These are phyloP conservation scores for Cyclotella cryptica DNA, from an alignment of 108 stramenopile genomes.

Conservation along the genomic window DNA sequence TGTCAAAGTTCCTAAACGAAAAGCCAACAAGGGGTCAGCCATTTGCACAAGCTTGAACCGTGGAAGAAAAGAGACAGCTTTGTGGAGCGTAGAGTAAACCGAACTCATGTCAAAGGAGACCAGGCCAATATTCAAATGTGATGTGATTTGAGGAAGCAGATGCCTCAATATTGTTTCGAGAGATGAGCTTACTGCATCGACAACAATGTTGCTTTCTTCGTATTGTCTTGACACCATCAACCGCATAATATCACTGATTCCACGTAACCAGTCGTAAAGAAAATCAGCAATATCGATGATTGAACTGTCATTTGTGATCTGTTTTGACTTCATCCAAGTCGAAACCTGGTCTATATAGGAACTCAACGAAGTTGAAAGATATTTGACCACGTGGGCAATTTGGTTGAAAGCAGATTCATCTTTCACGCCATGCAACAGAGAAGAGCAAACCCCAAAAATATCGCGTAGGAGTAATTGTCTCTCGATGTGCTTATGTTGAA, in stretches of 20 bases:
- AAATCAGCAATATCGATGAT: conserved; percentile 24
- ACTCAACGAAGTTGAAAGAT: conserved; percentile 28
- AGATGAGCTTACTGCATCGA: conserved; percentile 12
- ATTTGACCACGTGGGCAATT: conserved; percentile 25
- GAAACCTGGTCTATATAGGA: conserved; percentile 31
- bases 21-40: conserved; percentile 20
- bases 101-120: conserved; percentile 28
- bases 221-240: background rate
- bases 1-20: conserved; percentile 34
- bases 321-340: background rate
- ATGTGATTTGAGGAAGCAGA: conserved; percentile 34
- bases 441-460: conserved; percentile 19
- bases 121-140: background rate
- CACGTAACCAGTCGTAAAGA: conserved; percentile 44
- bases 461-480: conserved; percentile 28
- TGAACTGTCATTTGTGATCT: background rate
- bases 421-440: background rate
- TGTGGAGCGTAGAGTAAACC: conserved; percentile 21
- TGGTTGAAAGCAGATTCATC: conserved; percentile 3
- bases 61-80: conserved; percentile 21
- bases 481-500: conserved; percentile 19
- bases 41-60: conserved; percentile 8
- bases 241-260: conserved; percentile 26
- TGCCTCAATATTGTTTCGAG: conserved; percentile 15
- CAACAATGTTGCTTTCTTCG: background rate